phyloP scores from a whole-genome alignment of 1,284 basidiomycete species.

The Malassezia sp. region DNA sequence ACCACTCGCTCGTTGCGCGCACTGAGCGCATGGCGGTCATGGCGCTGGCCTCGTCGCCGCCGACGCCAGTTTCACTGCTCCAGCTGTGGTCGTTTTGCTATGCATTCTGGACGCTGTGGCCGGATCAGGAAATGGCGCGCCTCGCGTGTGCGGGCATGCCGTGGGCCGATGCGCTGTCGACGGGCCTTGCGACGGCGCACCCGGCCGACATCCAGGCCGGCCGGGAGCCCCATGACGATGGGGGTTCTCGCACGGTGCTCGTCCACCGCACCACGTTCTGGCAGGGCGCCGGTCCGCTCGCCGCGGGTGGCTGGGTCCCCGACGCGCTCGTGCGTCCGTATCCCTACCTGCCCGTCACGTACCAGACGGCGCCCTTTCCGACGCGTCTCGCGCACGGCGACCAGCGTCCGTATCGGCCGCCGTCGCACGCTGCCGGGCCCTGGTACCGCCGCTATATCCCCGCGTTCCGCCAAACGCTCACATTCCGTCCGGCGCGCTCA shows the following conservation, averaged over 20 bases:
- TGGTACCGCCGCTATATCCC: constrained; percentile 36
- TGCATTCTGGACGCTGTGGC: constrained; percentile 27
- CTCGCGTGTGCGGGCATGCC: no score
- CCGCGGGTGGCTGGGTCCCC: constrained; percentile 16
- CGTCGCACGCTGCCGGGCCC: constrained; percentile 15
- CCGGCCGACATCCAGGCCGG: constrained; percentile 8
- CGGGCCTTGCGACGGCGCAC: constrained; percentile 21
- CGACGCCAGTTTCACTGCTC: not conserved
- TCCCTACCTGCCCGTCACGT: not conserved
- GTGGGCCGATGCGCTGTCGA: constrained; percentile 11
- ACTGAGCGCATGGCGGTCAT: constrained; percentile 18
- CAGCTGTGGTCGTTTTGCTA: constrained; percentile 25
- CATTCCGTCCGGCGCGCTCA: constrained; percentile 28
- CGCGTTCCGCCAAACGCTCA: constrained; percentile 28
- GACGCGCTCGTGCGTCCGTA: no score
- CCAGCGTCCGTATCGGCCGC: no score
- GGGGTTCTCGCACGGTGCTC: constrained; percentile 14
- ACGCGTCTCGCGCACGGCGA: no score
- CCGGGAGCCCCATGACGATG: constrained; percentile 6
- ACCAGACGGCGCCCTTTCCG: no score
- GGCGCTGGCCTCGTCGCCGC: not conserved
- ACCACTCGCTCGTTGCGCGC: constrained; percentile 27
- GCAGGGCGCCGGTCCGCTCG: constrained; percentile 24
- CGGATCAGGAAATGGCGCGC: constrained; percentile 34
- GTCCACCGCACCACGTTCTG: constrained; percentile 32